Conservation (phyloP, 1,284 basidiomycete genomes). For the Coniophora puteana region DNA sequence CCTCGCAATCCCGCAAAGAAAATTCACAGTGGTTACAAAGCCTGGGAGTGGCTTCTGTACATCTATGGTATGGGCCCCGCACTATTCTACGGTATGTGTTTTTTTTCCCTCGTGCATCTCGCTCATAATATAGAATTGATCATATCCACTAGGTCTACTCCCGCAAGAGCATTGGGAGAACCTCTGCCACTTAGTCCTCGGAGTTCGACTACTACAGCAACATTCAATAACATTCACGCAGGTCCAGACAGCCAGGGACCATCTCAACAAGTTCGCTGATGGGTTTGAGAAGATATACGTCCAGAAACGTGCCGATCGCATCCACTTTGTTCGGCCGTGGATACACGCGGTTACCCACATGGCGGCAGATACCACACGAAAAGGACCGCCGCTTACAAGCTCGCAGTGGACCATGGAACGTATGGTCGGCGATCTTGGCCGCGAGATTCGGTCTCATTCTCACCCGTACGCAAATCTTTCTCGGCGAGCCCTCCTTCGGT, state of each 20-base stretch:
- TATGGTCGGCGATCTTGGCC: neutral
- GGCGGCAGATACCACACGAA: neutral
- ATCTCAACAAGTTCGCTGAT: neutral
- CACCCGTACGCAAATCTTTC: neutral
- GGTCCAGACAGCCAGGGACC: neutral
- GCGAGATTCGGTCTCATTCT: neutral
- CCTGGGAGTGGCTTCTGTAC: constrained; percentile 29
- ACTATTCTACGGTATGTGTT: constrained; percentile 22
- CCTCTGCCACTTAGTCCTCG: neutral
- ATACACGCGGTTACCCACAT: neutral
- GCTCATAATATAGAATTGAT: too few relatives aligned
- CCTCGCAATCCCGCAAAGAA: constrained; percentile 33
- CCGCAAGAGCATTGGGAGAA: neutral
- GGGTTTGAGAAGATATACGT: neutral
- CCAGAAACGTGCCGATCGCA: neutral
- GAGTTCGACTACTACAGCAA: neutral
- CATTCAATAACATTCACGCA: neutral
- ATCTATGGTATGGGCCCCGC: constrained; percentile 28
- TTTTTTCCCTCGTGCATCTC: constrained; percentile 25
- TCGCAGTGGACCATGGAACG: neutral
- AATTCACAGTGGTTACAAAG: constrained; percentile 32
- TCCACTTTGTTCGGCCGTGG: neutral
- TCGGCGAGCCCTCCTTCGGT: neutral
- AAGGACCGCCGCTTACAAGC: neutral
- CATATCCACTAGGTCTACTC: too few relatives aligned